These are phyloP conservation scores for Clitopilus passeckerianus DNA, from an alignment of 768 basidiomycete genomes.

Conservation along the genomic window DNA sequence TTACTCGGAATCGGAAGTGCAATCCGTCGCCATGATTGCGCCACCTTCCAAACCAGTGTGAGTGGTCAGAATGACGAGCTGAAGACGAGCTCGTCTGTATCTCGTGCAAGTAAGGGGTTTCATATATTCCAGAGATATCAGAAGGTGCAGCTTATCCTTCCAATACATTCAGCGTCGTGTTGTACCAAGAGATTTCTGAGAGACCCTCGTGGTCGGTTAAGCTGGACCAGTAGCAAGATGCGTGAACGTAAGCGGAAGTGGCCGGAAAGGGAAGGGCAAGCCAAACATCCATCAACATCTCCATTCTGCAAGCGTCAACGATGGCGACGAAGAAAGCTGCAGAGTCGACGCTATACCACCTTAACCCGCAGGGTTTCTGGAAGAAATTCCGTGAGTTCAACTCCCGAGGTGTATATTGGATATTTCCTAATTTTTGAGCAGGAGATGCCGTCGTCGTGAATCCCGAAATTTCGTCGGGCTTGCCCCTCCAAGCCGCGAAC, in stretches of 20 bases:
- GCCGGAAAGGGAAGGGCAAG: constrained; percentile 13
- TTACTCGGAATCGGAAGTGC: neutral
- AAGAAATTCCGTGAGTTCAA: constrained; percentile 78
- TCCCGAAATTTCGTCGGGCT: constrained; percentile 86
- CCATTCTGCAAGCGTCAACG: neutral
- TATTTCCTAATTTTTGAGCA: constrained; percentile 22
- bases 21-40: neutral
- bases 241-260: constrained; percentile 6
- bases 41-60: neutral
- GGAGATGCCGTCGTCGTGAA: constrained; percentile 83
- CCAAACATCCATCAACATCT: neutral
- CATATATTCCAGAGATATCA: neutral
- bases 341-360: constrained; percentile 88
- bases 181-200: neutral
- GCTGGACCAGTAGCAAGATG: neutral
- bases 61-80: neutral
- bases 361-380: constrained; percentile 89
- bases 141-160: neutral
- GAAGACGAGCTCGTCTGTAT: neutral
- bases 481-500: constrained; percentile 69
- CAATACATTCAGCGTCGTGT: neutral
- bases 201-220: neutral
- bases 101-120: too few relatives aligned
- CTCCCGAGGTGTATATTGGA: neutral
- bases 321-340: constrained; percentile 80